Percentiles rank a stretch among this genome's conserved stretches.
Conservation (phyloP, 2,329 filamentous ascomycete genomes). For the Cadophora luteo-olivacea region DNA sequence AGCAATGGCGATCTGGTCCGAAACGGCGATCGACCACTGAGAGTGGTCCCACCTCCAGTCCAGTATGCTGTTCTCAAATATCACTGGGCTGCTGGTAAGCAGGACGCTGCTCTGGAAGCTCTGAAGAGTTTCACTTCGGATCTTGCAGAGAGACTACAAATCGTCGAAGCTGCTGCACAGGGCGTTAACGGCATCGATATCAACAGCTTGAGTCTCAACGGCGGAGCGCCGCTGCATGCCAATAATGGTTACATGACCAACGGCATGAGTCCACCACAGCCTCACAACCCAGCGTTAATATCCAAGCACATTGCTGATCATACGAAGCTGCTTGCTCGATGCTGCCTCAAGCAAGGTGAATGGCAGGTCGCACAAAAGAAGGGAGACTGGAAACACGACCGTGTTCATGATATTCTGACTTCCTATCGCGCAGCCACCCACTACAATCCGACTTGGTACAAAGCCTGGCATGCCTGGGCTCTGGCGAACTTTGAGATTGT, state of each 20-base stretch:
- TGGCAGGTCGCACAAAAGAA: conserved; percentile 89
- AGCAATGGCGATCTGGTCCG: conserved; percentile 26
- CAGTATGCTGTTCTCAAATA: conserved; percentile 98
- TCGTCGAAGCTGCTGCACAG: conserved; percentile 40
- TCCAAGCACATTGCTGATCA: conserved; percentile 62
- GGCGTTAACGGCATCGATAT: conserved; percentile 39
- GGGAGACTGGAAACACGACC: conserved; percentile 86
- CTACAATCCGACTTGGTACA: conserved; percentile 96
- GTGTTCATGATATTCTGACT: conserved; percentile 86
- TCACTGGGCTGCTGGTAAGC: conserved; percentile 86
- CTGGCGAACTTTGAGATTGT: conserved; percentile 98
- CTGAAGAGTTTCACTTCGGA: conserved; percentile 67
- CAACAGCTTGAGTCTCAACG: conserved; percentile 49
- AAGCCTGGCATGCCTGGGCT: conserved; percentile 99
- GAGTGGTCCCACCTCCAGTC: conserved; percentile 68
- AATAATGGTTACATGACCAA: conserved; percentile 30
- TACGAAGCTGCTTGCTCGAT: conserved; percentile 84
- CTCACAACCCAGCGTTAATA: conserved; percentile 30
- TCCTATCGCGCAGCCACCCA: conserved; percentile 92
- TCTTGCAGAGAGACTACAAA: conserved; percentile 50
- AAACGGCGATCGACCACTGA: conserved; percentile 32
- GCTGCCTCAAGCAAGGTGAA: conserved; percentile 94
- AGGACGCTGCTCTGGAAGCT: conserved; percentile 63
- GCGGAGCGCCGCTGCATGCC: conserved; percentile 33
- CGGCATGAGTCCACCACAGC: conserved; percentile 49